Evolutionary conservation across 139 green algal species (phyloP), one percentile per base, ranked within the genome.

Genomic region (Nannochloris sp.): DNA sequence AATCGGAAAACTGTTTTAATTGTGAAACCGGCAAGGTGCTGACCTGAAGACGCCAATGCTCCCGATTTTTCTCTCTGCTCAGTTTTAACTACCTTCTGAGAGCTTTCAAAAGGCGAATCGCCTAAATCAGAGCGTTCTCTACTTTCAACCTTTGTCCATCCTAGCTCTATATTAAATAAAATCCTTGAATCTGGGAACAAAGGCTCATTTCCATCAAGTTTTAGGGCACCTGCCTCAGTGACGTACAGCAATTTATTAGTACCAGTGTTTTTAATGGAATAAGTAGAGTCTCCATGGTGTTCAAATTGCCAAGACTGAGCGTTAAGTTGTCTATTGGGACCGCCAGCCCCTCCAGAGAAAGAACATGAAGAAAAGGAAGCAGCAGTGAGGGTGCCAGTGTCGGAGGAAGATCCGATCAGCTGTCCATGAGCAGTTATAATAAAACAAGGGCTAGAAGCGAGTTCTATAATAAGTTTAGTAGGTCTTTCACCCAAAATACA

Each of bases 351-450:
- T 25, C 63, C 63, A 19, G 29, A 14, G 7, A 30, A 53, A 13
- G 54, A 53, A 3, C 9, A 32, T 13, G 27, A 23, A 39, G 13
- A 7, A n/a, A n/a, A n/a, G n/a, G n/a, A n/a, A n/a, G n/a, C n/a
- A n/a, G n/a, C n/a, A n/a, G n/a, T n/a, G n/a, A 25, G 35, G 39
- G 37, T 2, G 19, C 4, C 31, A 19, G 8, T 48, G 15, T 25
- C 6, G 4, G 37, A 9, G 25, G 65, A 61, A 60, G 65, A n/a
- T 10, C 36, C 30, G 19, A 71, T 23, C 27, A 68, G 8, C 3
- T 67, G 51, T 47, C 65, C 65, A 36, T 73, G 56, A 1, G 56
- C 65, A 23, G 56, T 67, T 36, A 73, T 37, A 30, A 73, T 39
- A 47, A 65, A 46, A 32, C 27, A 27, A 31, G 65, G 65, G 10